Conservation (phyloP, 179 eudicot species). For the Beta lomatogona region DNA sequence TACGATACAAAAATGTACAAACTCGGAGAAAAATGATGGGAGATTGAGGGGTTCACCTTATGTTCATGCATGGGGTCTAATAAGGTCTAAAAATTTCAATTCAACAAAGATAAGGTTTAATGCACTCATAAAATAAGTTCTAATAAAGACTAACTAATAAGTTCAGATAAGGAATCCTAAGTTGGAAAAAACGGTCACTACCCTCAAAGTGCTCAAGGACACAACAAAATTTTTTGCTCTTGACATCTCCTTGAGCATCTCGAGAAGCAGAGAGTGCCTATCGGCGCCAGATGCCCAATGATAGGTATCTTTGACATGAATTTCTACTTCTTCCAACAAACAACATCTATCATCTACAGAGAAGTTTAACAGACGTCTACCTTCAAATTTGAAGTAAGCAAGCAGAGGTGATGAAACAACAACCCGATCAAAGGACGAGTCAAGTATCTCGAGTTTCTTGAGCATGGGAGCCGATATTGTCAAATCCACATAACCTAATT, state of each 20-base stretch:
- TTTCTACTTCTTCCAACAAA: slow-evolving; percentile 3
- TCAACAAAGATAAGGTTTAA: too few relatives aligned
- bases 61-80: too few relatives aligned
- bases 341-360: neutral
- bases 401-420: neutral
- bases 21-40: too few relatives aligned
- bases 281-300: too few relatives aligned
- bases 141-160: too few relatives aligned
- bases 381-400: slow-evolving; percentile 8
- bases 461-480: slow-evolving; percentile 4
- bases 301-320: slow-evolving; percentile 2
- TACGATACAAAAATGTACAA: too few relatives aligned
- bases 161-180: too few relatives aligned
- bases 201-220: slow-evolving; percentile 9
- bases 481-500: too few relatives aligned
- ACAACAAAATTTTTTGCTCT: neutral
- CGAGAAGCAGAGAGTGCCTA: neutral
- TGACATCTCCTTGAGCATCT: slow-evolving; percentile 2
- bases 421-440: neutral
- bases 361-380: neutral
- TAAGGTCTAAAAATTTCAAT: too few relatives aligned
- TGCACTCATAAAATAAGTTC: too few relatives aligned
- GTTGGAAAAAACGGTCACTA: neutral
- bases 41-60: too few relatives aligned
- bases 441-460: neutral